Evolutionary conservation across 805 yeast species (phyloP).

Genomic region (Pichia paraexigua): DNA sequence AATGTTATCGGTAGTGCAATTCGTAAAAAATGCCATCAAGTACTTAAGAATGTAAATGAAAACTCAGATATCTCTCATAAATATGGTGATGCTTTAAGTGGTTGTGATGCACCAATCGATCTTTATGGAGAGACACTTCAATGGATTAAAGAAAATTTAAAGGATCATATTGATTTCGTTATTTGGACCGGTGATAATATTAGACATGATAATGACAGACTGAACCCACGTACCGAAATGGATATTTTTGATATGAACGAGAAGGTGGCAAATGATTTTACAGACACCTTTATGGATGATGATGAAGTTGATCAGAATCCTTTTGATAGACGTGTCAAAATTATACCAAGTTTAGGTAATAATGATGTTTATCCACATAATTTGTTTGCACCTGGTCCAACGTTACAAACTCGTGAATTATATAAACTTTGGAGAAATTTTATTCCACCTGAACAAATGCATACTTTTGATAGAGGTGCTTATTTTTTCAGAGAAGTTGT

Average conservation of each 20-base stretch:
- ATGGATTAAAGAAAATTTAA: conserved; percentile 59
- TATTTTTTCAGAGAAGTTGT: conserved; percentile 72
- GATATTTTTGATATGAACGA: conserved; percentile 66
- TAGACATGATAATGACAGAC: conserved; percentile 76
- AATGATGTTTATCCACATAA: conserved; percentile 89
- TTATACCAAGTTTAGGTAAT: conserved; percentile 74
- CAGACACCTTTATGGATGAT: conserved; percentile 43
- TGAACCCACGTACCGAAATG: conserved; percentile 62
- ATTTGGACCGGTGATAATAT: conserved; percentile 90
- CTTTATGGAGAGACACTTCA: conserved; percentile 54
- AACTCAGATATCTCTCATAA: conserved; percentile 44
- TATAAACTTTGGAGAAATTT: conserved; percentile 65
- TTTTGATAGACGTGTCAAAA: conserved; percentile 27
- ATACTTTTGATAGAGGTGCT: conserved; percentile 66
- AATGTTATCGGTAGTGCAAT: conserved; percentile 46
- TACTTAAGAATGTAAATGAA: conserved; percentile 27
- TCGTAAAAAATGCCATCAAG: conserved; percentile 48
- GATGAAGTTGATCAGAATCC: conserved; percentile 27
- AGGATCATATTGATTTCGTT: conserved; percentile 74
- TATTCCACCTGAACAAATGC: conserved; percentile 71
- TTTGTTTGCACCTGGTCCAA: conserved; percentile 78
- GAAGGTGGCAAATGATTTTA: conserved; percentile 44
- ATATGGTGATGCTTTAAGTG: conserved; percentile 67
- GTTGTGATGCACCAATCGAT: conserved; percentile 69
- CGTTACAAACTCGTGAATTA: conserved; percentile 75